Evolutionary conservation across 1,284 basidiomycete genomes (phyloP), one percentile per base, ranked within the genome.

Genomic region (Grifola frondosa): DNA sequence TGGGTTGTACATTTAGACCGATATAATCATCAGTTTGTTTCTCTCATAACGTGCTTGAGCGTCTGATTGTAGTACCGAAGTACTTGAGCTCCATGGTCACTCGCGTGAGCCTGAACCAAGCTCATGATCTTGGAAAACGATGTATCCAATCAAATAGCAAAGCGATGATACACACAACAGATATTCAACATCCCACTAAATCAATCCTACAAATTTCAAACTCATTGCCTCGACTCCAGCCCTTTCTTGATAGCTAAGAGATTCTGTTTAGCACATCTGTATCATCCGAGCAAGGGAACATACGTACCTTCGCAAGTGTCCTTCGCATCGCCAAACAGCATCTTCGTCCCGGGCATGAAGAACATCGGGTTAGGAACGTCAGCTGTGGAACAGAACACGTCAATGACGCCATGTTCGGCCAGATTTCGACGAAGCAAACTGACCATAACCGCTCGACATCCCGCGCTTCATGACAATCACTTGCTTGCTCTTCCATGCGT

Each of bases 301-400:
- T 20, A 54, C 75, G 52, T 48, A 85, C 86, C 88, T 63, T 92
- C 89, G 56, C 89, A 91, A 26, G 84, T 86, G 56, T 85, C 82
- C 63, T 89, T 91, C 28, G 90, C 90, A 63, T 92, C 90, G 38
- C 90, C 90, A 54, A 92, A 92, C 49, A 92, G 57, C 90, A 92
- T 92, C 69, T 85, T 88, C 32, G 89, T 88, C 43, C 84, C 84
- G 21, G 82, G 80, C 81, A 91, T 90, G 66, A 83, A 92, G 73
- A 92, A 92, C 80, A 92, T 86, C 17, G 89, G 89, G 64, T 91
- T 91, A 19, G 87, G 88, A 15, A 91, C 88, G 60, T 91, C 88
- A 45, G 89, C 88, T 88, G 60, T 49, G 32, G 20, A 13, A 22
- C 7, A 19, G 15, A 24, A 39, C 10, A 22, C 38, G 36, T 6